These are phyloP conservation scores for Pseudopithomyces chartarum DNA, from an alignment of 2,329 filamentous ascomycete genomes.

Conservation along the genomic window DNA sequence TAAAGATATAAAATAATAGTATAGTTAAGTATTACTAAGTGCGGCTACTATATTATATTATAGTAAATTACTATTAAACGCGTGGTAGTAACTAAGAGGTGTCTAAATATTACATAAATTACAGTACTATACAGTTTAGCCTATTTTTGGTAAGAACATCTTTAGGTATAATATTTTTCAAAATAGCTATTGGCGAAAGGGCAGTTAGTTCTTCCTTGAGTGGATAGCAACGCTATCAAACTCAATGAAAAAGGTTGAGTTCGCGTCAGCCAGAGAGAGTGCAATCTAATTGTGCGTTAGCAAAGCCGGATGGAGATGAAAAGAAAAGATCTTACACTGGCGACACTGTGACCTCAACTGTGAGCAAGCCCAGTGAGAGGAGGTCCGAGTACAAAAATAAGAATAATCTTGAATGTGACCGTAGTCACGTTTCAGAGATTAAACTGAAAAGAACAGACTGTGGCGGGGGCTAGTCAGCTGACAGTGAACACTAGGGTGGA, in stretches of 20 bases:
- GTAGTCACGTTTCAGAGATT: background rate
- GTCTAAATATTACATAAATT: no score
- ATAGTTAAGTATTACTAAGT: no score
- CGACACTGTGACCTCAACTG: background rate
- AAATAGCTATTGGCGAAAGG: no score
- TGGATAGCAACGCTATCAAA: background rate
- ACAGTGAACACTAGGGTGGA: no score
- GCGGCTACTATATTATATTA: no score
- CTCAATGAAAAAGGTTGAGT: background rate
- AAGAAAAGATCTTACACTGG: background rate
- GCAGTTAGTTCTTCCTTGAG: conserved; percentile 1
- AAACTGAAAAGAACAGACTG: conserved; percentile 2
- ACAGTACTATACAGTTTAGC: no score
- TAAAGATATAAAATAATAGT: no score
- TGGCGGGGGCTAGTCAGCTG: no score
- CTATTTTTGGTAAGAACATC: no score
- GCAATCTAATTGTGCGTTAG: background rate
- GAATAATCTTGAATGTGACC: background rate
- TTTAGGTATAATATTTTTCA: no score
- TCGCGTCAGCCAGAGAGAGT: background rate
- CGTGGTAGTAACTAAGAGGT: no score
- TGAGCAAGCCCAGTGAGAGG: background rate
- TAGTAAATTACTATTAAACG: no score
- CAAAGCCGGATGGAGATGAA: background rate
- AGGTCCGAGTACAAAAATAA: background rate